Evolutionary conservation across 352 stramenopile genomes (phyloP).

Genomic region (Globisporangium paddicum): DNA sequence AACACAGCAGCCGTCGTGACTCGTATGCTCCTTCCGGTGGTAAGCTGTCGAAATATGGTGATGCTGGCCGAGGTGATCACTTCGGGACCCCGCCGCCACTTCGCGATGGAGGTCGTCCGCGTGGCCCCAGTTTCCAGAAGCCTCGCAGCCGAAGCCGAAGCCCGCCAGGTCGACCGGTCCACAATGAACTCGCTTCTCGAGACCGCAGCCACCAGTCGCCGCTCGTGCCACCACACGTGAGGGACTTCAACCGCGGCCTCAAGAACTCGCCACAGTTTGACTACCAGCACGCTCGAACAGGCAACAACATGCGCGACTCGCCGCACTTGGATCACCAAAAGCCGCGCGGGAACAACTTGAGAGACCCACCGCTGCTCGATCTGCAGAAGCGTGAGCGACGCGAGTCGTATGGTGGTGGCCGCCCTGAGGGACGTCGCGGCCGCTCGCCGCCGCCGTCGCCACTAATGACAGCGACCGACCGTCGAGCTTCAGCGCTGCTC

Average conservation of each 20-base stretch:
- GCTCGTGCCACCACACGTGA: neutral
- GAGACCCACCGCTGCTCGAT: slow-evolving; percentile 2
- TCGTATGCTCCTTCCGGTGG: slow-evolving; percentile 9
- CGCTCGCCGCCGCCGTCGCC: slow-evolving; percentile 28
- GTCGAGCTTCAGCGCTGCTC: neutral
- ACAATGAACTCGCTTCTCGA: neutral
- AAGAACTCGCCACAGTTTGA: slow-evolving; percentile 4
- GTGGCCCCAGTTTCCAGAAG: slow-evolving; percentile 2
- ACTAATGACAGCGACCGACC: slow-evolving; percentile 13
- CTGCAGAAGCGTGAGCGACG: neutral
- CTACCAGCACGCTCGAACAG: neutral
- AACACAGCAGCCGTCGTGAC: slow-evolving; percentile 29
- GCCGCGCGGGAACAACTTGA: neutral
- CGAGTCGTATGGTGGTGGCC: slow-evolving; percentile 2
- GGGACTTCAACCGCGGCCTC: slow-evolving; percentile 1
- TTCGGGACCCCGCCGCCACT: neutral
- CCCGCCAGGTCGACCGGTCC: neutral
- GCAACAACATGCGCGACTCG: neutral
- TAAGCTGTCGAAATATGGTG: slow-evolving; percentile 26
- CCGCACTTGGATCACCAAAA: neutral
- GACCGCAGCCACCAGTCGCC: slow-evolving; percentile 6
- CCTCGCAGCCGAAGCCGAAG: slow-evolving; percentile 13
- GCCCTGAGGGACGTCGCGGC: neutral
- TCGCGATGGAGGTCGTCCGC: slow-evolving; percentile 4
- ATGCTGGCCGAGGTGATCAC: slow-evolving; percentile 18